phyloP scores from a whole-genome alignment of 768 basidiomycete genomes.

The Clitopilus passeckerianus region DNA sequence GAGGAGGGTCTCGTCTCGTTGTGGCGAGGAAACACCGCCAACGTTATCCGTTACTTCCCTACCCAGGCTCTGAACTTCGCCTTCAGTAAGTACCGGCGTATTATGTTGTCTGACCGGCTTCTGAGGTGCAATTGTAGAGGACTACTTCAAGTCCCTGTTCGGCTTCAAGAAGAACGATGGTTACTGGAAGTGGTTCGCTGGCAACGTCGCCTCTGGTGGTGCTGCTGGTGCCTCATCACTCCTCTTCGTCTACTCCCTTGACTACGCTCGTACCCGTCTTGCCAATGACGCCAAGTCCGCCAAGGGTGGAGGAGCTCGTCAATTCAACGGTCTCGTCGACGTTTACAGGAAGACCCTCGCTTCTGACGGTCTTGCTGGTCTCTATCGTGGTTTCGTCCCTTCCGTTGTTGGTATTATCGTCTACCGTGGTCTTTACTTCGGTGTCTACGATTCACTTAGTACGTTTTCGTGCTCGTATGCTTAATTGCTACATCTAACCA shows the following conservation, averaged over 20 bases:
- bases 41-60: conserved; percentile 99
- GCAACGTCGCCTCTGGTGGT: conserved; percentile 98
- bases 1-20: conserved; percentile 95
- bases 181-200: conserved; percentile 98
- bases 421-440: conserved; percentile 99
- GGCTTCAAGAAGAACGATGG: conserved; percentile 98
- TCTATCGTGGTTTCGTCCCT: conserved; percentile 99
- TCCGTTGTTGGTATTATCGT: conserved; percentile 99
- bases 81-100: conserved; percentile 71
- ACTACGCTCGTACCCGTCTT: conserved; percentile 99
- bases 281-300: conserved; percentile 97
- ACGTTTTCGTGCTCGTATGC: conserved; percentile 23
- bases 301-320: conserved; percentile 86
- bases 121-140: conserved; percentile 52
- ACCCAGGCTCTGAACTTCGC: conserved; percentile 99
- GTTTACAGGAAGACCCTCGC: conserved; percentile 98
- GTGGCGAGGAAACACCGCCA: conserved; percentile 99
- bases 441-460: conserved; percentile 95
- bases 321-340: conserved; percentile 98
- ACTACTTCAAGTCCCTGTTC: conserved; percentile 98
- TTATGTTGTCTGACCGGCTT: background rate
- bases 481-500: conserved; percentile 9
- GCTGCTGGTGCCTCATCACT: conserved; percentile 98
- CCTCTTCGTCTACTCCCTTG: conserved; percentile 99
- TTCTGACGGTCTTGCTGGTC: conserved; percentile 95